phyloP scores from a whole-genome alignment of 2,329 filamentous ascomycete species.

The Dactylonectria estremocensis region DNA sequence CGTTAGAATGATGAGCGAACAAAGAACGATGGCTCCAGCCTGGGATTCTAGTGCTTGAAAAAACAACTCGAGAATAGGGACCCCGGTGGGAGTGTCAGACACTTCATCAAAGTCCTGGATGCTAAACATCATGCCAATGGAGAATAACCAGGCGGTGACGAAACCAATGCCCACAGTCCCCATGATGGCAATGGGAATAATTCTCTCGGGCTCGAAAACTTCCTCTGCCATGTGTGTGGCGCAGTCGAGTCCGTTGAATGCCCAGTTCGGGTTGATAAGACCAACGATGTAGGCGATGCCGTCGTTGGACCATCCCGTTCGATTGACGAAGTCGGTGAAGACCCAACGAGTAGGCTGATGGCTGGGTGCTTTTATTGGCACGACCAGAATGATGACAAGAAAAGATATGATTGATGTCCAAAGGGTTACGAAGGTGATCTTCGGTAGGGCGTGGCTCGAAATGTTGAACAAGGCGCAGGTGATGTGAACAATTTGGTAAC shows the following conservation, averaged over 20 bases:
- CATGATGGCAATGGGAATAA: slow-evolving; percentile 25
- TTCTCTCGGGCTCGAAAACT: slow-evolving; percentile 14
- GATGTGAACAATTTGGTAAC: slow-evolving; percentile 20
- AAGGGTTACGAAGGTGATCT: slow-evolving; percentile 12
- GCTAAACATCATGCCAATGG: slow-evolving; percentile 31
- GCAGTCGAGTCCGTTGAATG: slow-evolving; percentile 23
- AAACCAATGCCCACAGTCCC: slow-evolving; percentile 28
- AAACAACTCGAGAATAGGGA: slow-evolving; percentile 3
- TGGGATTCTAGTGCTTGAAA: neutral
- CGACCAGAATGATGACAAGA: slow-evolving; percentile 17
- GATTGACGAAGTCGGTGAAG: slow-evolving; percentile 23
- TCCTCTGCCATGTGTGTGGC: slow-evolving; percentile 33
- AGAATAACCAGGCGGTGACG: slow-evolving; percentile 28
- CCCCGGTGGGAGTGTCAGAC: neutral
- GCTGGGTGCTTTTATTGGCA: neutral
- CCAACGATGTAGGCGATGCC: slow-evolving; percentile 30
- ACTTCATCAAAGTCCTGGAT: slow-evolving; percentile 22
- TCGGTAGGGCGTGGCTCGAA: slow-evolving; percentile 9
- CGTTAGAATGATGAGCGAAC: slow-evolving; percentile 15
- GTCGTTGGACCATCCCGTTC: slow-evolving; percentile 15
- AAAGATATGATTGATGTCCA: slow-evolving; percentile 21
- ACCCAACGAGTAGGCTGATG: slow-evolving; percentile 14
- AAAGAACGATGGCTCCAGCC: slow-evolving; percentile 23
- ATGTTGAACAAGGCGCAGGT: slow-evolving; percentile 15
- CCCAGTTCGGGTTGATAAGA: slow-evolving; percentile 31